phyloP scores from a whole-genome alignment of 805 yeast species.

The Candida palmyrensis region DNA sequence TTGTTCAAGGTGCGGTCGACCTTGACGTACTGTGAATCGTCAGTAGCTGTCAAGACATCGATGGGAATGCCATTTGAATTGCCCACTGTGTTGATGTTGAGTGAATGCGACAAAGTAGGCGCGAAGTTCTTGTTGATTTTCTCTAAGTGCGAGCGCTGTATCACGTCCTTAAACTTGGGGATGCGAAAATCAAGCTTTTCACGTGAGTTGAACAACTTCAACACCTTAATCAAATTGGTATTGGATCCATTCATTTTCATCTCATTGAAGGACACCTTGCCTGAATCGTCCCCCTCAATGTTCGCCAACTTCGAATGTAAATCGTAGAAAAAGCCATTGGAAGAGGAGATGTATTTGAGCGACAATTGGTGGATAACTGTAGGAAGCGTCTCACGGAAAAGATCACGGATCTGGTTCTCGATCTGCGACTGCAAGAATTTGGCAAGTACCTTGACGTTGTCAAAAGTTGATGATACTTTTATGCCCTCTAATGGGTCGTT shows the following conservation, averaged over 20 bases:
- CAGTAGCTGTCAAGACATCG: slow-evolving; percentile 19
- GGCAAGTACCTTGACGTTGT: slow-evolving; percentile 79
- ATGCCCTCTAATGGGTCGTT: slow-evolving; percentile 86
- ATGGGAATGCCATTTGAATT: slow-evolving; percentile 35
- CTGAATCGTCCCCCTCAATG: slow-evolving; percentile 1
- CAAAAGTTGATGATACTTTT: slow-evolving; percentile 81
- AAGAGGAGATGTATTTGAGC: slow-evolving; percentile 42
- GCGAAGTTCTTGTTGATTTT: slow-evolving; percentile 30
- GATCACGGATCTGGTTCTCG: slow-evolving; percentile 71
- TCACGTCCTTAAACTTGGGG: slow-evolving; percentile 51
- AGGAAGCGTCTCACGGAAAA: slow-evolving; percentile 82
- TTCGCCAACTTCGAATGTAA: slow-evolving; percentile 8
- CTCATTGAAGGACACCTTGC: slow-evolving; percentile 4
- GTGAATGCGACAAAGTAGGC: slow-evolving; percentile 33
- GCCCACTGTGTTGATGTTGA: slow-evolving; percentile 14
- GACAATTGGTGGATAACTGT: slow-evolving; percentile 72
- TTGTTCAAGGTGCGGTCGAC: slow-evolving; percentile 34
- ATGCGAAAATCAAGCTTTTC: slow-evolving; percentile 73
- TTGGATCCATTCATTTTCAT: slow-evolving; percentile 12
- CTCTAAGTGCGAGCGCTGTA: slow-evolving; percentile 51
- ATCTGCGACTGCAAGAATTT: slow-evolving; percentile 76
- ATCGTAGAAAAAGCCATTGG: slow-evolving; percentile 17
- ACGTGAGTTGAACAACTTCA: slow-evolving; percentile 58
- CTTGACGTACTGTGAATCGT: slow-evolving; percentile 18
- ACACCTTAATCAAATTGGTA: slow-evolving; percentile 35